Conservation (phyloP, 2,329 filamentous ascomycete genomes). For the Corynespora cassiicola region DNA sequence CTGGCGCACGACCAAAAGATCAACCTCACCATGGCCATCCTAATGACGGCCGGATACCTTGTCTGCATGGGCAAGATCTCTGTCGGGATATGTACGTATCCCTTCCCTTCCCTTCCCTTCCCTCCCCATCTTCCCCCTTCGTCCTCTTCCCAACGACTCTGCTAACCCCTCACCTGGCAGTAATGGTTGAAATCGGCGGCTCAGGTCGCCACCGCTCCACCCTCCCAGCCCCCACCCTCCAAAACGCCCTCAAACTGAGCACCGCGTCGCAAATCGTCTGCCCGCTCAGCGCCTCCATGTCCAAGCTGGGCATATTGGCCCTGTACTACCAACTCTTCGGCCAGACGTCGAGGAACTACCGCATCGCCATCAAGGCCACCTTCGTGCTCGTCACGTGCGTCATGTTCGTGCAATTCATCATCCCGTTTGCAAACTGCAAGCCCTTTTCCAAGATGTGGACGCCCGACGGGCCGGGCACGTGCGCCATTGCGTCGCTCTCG, state of each 20-base stretch:
- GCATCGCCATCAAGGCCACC: slow-evolving; percentile 17
- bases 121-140: not conserved
- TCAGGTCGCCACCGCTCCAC: slow-evolving; percentile 19
- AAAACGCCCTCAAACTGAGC: slow-evolving; percentile 19
- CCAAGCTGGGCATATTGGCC: slow-evolving; percentile 25
- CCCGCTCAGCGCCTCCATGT: slow-evolving; percentile 26
- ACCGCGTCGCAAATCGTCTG: slow-evolving; percentile 22
- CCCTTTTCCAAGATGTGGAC: slow-evolving; percentile 26
- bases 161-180: slow-evolving; percentile 7
- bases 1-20: slow-evolving; percentile 15
- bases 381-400: slow-evolving; percentile 19
- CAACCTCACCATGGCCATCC: slow-evolving; percentile 19
- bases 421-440: slow-evolving; percentile 29
- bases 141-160: not conserved
- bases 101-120: not conserved
- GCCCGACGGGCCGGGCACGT: slow-evolving; percentile 5
- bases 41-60: slow-evolving; percentile 27
- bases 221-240: slow-evolving; percentile 8
- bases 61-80: slow-evolving; percentile 21
- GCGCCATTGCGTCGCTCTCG: slow-evolving; percentile 13
- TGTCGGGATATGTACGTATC: slow-evolving; percentile 19
- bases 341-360: slow-evolving; percentile 10
- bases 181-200: slow-evolving; percentile 22
- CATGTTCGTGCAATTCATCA: slow-evolving; percentile 23
- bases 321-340: slow-evolving; percentile 22